Percentiles rank a stretch among this genome's conserved stretches.
Conservation (phyloP, 495 filamentous ascomycete genomes). For the Staphylotrichum longicolle region DNA sequence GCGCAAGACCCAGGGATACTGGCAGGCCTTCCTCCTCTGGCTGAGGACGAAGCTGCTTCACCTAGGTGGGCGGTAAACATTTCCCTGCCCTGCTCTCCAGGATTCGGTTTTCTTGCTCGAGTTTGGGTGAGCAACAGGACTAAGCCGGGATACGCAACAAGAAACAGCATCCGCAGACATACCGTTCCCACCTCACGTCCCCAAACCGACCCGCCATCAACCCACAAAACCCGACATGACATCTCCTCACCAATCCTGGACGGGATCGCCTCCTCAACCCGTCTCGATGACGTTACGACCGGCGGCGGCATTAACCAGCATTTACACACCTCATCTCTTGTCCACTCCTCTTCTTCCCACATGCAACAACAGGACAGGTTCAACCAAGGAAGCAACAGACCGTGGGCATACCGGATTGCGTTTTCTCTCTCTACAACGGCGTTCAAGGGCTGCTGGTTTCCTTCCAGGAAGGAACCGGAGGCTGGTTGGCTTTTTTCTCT, state of each 20-base stretch:
- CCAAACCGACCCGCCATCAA: too few species aligned
- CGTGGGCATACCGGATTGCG: background rate
- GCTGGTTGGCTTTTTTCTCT: background rate
- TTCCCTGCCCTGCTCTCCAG: background rate
- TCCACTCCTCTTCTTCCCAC: background rate
- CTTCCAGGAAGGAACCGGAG: background rate
- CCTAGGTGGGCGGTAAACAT: conserved; percentile 30
- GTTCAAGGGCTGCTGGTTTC: conserved; percentile 6
- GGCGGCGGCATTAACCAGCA: too few species aligned
- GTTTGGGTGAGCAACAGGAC: conserved; percentile 10
- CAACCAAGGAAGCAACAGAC: background rate
- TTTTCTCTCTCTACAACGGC: background rate
- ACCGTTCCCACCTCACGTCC: too few species aligned
- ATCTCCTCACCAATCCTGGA: too few species aligned
- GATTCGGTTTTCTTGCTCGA: background rate
- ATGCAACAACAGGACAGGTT: background rate
- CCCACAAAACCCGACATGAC: too few species aligned
- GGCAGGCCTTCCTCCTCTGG: conserved; percentile 56
- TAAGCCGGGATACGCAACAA: conserved; percentile 6
- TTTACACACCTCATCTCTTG: conserved; percentile 1
- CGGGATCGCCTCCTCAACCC: too few species aligned
- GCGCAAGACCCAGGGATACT: conserved; percentile 52
- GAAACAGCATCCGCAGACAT: too few species aligned
- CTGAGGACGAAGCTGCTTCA: conserved; percentile 51
- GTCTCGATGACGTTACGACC: too few species aligned